These are phyloP conservation scores for Beauveria brongniartii DNA, from an alignment of 2,329 filamentous ascomycete genomes.

Conservation along the genomic window DNA sequence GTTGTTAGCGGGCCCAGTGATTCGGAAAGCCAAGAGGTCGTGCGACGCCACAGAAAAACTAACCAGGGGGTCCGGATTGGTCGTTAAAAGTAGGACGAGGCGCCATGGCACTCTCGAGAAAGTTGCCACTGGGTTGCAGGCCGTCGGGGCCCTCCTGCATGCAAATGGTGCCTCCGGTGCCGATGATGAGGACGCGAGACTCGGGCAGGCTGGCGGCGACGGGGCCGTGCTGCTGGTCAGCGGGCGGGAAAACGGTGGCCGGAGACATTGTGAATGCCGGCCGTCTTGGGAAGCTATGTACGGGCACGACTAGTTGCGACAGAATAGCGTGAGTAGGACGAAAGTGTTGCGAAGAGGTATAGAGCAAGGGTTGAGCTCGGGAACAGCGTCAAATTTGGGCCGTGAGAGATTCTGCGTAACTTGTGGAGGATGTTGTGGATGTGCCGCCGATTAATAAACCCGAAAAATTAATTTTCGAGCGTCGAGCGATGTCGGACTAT, in stretches of 20 bases:
- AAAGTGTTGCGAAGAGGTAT: not conserved
- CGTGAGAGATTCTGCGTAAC: not conserved
- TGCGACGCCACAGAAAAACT: slow-evolving; percentile 7
- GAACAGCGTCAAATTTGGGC: not conserved
- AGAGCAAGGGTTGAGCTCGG: not conserved
- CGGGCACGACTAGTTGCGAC: not conserved
- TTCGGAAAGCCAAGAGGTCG: too few relatives aligned
- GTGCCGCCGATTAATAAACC: not conserved
- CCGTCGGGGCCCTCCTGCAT: slow-evolving; percentile 79
- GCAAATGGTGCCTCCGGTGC: slow-evolving; percentile 85
- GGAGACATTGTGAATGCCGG: slow-evolving; percentile 15
- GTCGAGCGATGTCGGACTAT: slow-evolving; percentile 11
- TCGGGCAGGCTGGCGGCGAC: slow-evolving; percentile 46
- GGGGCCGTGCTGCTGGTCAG: slow-evolving; percentile 5
- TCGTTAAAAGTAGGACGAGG: slow-evolving; percentile 84
- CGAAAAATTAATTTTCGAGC: not conserved
- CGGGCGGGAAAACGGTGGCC: slow-evolving; percentile 10
- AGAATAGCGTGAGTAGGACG: not conserved
- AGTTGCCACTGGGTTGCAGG: slow-evolving; percentile 70
- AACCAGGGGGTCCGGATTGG: slow-evolving; percentile 24
- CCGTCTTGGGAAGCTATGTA: not conserved
- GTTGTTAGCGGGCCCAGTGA: slow-evolving; percentile 1
- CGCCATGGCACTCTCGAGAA: slow-evolving; percentile 74
- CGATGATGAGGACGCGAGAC: slow-evolving; percentile 78
- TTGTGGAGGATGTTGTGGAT: not conserved